Evolutionary conservation across 352 stramenopile species (phyloP), one percentile per base, ranked within the genome.

Genomic region (Pythium brassicae): DNA sequence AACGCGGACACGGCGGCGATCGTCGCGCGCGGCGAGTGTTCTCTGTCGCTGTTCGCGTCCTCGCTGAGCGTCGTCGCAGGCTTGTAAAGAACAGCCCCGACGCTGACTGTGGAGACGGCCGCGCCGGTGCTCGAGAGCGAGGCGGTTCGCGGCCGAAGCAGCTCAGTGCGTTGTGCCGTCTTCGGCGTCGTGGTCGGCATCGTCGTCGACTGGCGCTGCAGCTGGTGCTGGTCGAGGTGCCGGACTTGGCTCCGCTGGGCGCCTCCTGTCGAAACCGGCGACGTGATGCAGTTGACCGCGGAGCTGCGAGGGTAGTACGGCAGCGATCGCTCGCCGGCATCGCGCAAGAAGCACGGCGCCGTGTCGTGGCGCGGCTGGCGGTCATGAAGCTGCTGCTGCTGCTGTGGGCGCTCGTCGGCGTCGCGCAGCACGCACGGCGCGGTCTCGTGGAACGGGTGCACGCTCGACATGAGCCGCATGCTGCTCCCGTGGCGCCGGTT

Each of bases 1-100:
- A 87, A 84, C 6, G 76, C 76, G 1, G 74, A 79, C 12, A 87
- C 73, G 5, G 76, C 74, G 19, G 66, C 66, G 37, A 86, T 67
- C 14, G 71, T 71, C 0, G 70, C 64, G 5, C 61, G 63, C 4
- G 65, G 54, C 10, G 45, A 57, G n/a, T 47, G 35, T 2, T 26
- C 37, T 17, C 47, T 50, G 27, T 42, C 44, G 50, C 37, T 48
- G 15, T 49, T 39, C 23, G n/a, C n/a, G n/a, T n/a, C 29, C 19
- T 14, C 46, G 23, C 29, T 23, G 37, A 10, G 17, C 25, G 17
- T 39, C 15, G 23, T 14, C 14, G 15, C n/a, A 5, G 35, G 25
- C 10, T 49, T 46, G 34, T 49, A 55, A 61, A 61, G 56, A 22
- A 50, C 56, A 62, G 56, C 53, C 35, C 56, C 56, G 48, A 51